phyloP scores from a whole-genome alignment of 345 rosid species.

The Eucalyptus decipiens region DNA sequence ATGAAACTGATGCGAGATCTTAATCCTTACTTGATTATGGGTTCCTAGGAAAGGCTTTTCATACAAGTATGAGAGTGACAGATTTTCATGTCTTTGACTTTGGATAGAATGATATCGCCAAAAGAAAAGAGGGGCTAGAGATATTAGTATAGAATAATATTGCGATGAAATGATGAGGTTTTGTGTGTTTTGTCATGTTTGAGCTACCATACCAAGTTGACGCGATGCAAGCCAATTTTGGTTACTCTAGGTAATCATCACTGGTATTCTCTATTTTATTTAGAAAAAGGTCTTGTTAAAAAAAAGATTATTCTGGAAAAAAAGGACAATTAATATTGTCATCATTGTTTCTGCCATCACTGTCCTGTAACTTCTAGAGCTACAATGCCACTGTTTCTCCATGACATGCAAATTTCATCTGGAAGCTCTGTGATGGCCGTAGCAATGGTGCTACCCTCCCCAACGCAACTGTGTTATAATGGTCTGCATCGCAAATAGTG shows the following conservation, averaged over 20 bases:
- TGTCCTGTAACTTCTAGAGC: not conserved
- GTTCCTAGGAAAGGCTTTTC: not conserved
- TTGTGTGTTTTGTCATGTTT: not conserved
- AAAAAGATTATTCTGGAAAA: not conserved
- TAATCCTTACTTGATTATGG: not conserved
- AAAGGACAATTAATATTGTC: not conserved
- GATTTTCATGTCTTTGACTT: not conserved
- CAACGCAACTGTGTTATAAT: not conserved
- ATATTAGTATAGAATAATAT: not conserved
- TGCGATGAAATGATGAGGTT: not conserved
- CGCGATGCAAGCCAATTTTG: not conserved
- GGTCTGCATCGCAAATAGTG: not conserved
- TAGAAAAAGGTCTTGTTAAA: not conserved
- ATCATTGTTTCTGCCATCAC: not conserved
- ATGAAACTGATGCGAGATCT: not conserved
- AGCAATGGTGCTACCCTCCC: not conserved
- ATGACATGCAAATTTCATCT: not conserved
- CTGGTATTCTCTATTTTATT: not conserved
- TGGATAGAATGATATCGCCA: not conserved
- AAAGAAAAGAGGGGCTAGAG: not conserved
- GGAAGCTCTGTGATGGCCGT: not conserved
- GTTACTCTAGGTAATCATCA: not conserved
- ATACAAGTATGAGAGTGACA: not conserved
- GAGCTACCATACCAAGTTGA: not conserved
- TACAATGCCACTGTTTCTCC: not conserved